Conservation (phyloP, 495 filamentous ascomycete genomes). For the Sordaria brevicollis region DNA sequence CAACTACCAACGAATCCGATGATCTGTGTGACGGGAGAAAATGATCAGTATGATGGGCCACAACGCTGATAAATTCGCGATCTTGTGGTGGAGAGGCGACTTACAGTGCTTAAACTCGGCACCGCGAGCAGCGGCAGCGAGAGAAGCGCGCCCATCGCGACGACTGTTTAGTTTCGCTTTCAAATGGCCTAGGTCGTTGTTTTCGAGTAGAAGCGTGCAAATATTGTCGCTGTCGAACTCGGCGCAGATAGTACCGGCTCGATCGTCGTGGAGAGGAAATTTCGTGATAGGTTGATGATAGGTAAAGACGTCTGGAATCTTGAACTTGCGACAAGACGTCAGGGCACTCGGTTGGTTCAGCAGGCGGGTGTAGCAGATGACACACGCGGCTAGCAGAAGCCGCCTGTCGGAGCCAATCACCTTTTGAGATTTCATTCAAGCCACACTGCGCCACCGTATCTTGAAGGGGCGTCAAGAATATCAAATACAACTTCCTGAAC, state of each 20-base stretch:
- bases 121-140: constrained; percentile 82
- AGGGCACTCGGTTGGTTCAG: background rate
- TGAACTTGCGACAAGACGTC: background rate
- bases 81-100: constrained; percentile 17
- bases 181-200: background rate
- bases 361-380: background rate
- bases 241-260: background rate
- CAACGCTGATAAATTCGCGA: background rate
- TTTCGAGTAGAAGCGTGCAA: background rate
- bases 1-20: constrained; percentile 71
- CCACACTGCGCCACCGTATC: background rate
- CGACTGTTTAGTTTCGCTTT: background rate
- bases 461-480: background rate
- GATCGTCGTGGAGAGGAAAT: background rate
- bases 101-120: constrained; percentile 77
- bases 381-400: background rate
- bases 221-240: background rate
- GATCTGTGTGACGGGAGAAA: constrained; percentile 39
- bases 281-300: background rate
- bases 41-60: constrained; percentile 2
- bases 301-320: background rate
- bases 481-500: background rate
- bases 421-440: background rate
- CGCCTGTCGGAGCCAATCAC: background rate
- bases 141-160: constrained; percentile 78